Evolutionary conservation across 257 asterid genomes (phyloP), one percentile per base, ranked within the genome.

Genomic region (Prunella vulgaris): DNA sequence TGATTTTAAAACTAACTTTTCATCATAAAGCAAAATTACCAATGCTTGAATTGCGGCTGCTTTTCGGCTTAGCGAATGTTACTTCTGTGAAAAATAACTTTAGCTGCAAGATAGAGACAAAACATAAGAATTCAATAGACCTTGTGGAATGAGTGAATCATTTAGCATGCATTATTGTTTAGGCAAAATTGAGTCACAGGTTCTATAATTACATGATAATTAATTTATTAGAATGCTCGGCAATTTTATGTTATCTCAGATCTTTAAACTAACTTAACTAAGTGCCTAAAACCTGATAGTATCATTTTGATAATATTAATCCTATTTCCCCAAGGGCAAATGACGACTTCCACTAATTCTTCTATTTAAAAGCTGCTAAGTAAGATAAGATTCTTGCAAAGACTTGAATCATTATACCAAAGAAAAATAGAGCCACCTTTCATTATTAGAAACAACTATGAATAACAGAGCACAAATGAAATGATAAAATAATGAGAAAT

Each of bases 21-120:
- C 18, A 42, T 42, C 20, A 15, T 13, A 25, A 25, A 28, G 44
- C 14, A 10, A 66, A 63, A 33, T 79, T 77, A 94, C 98, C 98
- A 77, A 94, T 94, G 83, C 98, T 94, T 68, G 97, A 94, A 80
- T 91, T 94, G 15, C 97, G 99, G 64, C 99, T 94, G 87, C 99
- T 94, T 85, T 94, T 91, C 18, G 99, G 98, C 83, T 94, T 94
- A 10, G 98, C 98, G 72, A 94, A 89, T 60, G 98, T 91, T 52
- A 94, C 99, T 75, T 94, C 92, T 0, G 89, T 79, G 82, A 94
- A 94, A 74, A 94, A 94, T 69, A 89, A 81, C 77, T 94, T 91
- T 57, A 94, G 85, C 97, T 89, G 94, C 86, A 71, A 70, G 33
- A 70, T n/a, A 60, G 71, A 77, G 64, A 69, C 35, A 70, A 79